phyloP scores from a whole-genome alignment of 1,284 basidiomycete species.

The Heliocybe sulcata region DNA sequence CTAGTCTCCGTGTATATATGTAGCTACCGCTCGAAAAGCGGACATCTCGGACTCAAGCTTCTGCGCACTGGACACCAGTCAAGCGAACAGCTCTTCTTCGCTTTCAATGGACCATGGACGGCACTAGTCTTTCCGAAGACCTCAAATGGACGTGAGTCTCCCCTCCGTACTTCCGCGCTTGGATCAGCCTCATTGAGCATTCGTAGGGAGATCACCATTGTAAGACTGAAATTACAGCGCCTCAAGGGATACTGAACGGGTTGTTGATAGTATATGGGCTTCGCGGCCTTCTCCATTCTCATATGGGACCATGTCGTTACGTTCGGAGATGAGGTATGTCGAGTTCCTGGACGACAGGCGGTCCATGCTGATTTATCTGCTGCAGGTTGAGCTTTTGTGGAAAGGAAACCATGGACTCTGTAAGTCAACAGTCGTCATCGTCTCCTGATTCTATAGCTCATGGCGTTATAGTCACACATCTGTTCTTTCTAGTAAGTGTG shows the following conservation, averaged over 20 bases:
- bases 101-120: too few relatives aligned
- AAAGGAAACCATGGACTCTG: slow-evolving; percentile 36
- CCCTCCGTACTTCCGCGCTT: neutral
- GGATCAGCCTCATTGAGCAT: neutral
- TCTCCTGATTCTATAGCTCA: neutral
- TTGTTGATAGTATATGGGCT: slow-evolving; percentile 35
- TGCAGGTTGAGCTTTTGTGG: slow-evolving; percentile 27
- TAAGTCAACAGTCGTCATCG: slow-evolving; percentile 15
- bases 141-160: neutral
- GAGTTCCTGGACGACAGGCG: neutral
- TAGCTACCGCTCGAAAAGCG: neutral
- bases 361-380: neutral
- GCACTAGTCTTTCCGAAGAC: neutral
- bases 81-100: too few relatives aligned
- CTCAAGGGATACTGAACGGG: neutral
- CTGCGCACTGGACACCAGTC: too few relatives aligned
- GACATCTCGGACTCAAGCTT: too few relatives aligned
- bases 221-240: neutral
- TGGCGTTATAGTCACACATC: slow-evolving; percentile 28
- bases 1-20: neutral
- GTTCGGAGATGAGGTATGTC: slow-evolving; percentile 34
- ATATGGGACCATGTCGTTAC: slow-evolving; percentile 45
- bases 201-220: neutral
- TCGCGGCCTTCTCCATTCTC: slow-evolving; percentile 37
- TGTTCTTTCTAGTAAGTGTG: slow-evolving; percentile 37